Evolutionary conservation across 2,329 filamentous ascomycete genomes (phyloP).

Genomic region (Ilyonectria mors-panacis): DNA sequence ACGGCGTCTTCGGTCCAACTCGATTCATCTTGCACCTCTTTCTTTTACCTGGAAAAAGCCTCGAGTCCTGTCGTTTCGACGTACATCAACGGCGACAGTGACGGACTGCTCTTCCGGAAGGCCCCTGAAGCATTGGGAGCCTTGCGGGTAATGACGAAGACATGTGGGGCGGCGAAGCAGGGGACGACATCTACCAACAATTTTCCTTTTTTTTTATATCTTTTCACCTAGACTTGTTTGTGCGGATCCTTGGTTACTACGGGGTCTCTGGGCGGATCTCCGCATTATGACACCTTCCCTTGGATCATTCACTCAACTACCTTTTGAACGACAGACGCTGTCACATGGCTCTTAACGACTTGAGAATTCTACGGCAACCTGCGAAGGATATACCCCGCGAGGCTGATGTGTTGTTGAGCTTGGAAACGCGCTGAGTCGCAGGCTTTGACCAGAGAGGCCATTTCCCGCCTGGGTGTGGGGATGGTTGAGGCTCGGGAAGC

Average conservation of each 20-base stretch:
- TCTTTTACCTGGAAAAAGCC: conserved; percentile 39
- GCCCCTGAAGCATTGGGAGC: not conserved
- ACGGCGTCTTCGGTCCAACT: conserved; percentile 50
- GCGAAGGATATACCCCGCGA: conserved; percentile 61
- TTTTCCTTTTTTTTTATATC: conserved; percentile 41
- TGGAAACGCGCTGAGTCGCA: conserved; percentile 49
- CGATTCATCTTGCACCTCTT: conserved; percentile 47
- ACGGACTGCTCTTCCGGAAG: conserved; percentile 20
- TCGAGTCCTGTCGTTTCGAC: conserved; percentile 26
- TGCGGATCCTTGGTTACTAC: conserved; percentile 50
- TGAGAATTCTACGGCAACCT: conserved; percentile 55
- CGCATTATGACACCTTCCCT: conserved; percentile 48
- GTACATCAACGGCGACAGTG: conserved; percentile 13
- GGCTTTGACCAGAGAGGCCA: conserved; percentile 43
- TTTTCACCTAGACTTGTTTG: conserved; percentile 50
- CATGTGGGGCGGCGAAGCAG: conserved; percentile 27
- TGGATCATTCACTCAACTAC: conserved; percentile 52
- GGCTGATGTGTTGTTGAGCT: conserved; percentile 56
- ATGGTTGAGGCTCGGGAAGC: conserved; percentile 46
- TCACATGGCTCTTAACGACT: conserved; percentile 56
- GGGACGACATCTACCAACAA: conserved; percentile 47
- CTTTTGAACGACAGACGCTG: conserved; percentile 54
- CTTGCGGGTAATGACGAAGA: conserved; percentile 25
- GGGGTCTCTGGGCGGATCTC: conserved; percentile 45
- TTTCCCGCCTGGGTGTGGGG: conserved; percentile 35